phyloP scores from a whole-genome alignment of 345 rosid species.

The Carallia brachiata region DNA sequence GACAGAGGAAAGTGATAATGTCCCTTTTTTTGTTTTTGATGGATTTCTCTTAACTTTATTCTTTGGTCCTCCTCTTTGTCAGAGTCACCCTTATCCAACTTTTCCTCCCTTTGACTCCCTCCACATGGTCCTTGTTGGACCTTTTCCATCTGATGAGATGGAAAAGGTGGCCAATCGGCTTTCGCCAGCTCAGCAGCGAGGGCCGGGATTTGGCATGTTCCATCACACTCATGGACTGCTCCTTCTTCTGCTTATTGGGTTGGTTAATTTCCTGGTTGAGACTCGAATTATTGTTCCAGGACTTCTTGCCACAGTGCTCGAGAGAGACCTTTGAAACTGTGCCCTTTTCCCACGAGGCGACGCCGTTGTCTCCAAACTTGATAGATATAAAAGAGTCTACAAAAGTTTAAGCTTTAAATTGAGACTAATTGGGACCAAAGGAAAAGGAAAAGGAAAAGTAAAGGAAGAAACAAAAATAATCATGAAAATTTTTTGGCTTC shows the following conservation, averaged over 20 bases:
- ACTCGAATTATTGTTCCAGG: constrained; percentile 28
- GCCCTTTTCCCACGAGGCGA: constrained; percentile 83
- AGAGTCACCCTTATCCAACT: constrained; percentile 80
- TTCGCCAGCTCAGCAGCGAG: constrained; percentile 77
- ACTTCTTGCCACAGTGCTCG: constrained; percentile 42
- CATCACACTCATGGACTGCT: constrained; percentile 47
- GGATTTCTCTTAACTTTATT: constrained; percentile 20
- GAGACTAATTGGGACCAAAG: neutral
- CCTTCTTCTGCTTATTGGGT: neutral
- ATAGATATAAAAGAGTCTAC: constrained; percentile 95
- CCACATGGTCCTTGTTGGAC: constrained; percentile 41
- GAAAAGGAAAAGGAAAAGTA: neutral
- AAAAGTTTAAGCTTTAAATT: neutral
- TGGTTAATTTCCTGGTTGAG: constrained; percentile 20
- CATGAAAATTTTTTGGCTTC: neutral
- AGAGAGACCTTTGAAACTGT: constrained; percentile 53
- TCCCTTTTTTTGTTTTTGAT: neutral
- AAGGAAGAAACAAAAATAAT: neutral
- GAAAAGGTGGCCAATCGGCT: constrained; percentile 76
- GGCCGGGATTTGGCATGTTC: constrained; percentile 59
- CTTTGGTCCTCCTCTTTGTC: constrained; percentile 66
- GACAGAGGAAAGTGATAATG: constrained; percentile 14
- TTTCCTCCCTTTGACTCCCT: constrained; percentile 73
- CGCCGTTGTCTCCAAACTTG: constrained; percentile 80
- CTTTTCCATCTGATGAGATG: constrained; percentile 77